A percentile compares a stretch with the other conserved stretches of the same genome.
phyloP scores from a whole-genome alignment of 164 flowering plant genomes.

The grape (Vitis vinifera) region DNA sequence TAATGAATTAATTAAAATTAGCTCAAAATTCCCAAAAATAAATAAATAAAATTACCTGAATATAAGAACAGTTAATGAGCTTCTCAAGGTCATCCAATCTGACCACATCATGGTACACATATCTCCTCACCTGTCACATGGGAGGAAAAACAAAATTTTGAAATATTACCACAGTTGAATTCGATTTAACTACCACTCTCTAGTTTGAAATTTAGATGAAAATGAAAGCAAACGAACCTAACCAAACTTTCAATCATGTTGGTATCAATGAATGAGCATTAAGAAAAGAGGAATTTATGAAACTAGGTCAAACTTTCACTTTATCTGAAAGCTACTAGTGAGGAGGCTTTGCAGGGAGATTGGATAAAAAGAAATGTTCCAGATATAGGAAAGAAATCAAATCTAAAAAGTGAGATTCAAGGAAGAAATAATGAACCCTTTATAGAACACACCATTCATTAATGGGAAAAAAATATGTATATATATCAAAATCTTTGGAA shows the following conservation, averaged over 20 bases:
- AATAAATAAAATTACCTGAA: conserved; percentile 51
- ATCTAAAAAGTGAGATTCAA: conserved; percentile 31
- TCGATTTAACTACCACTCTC: not conserved
- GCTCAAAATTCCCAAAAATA: conserved; percentile 46
- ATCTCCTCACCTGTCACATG: conserved; percentile 68
- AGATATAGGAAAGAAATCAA: conserved; percentile 48
- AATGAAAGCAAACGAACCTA: not conserved
- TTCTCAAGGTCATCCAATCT: conserved; percentile 84
- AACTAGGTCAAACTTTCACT: conserved; percentile 55
- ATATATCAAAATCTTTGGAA: not conserved
- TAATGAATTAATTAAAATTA: not conserved
- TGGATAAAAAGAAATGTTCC: conserved; percentile 35
- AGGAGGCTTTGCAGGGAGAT: conserved; percentile 33
- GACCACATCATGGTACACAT: conserved; percentile 86
- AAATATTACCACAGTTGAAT: not conserved
- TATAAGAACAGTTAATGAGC: conserved; percentile 79
- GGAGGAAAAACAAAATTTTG: not conserved
- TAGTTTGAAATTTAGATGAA: not conserved
- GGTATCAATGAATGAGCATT: not conserved
- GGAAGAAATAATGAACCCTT: conserved; percentile 8
- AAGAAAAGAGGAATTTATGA: conserved; percentile 1
- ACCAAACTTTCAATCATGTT: not conserved
- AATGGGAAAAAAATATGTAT: not conserved
- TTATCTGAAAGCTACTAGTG: conserved; percentile 56
- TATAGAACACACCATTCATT: conserved; percentile 4